Conservation (phyloP, 345 rosid species). For the Clausena lansium region DNA sequence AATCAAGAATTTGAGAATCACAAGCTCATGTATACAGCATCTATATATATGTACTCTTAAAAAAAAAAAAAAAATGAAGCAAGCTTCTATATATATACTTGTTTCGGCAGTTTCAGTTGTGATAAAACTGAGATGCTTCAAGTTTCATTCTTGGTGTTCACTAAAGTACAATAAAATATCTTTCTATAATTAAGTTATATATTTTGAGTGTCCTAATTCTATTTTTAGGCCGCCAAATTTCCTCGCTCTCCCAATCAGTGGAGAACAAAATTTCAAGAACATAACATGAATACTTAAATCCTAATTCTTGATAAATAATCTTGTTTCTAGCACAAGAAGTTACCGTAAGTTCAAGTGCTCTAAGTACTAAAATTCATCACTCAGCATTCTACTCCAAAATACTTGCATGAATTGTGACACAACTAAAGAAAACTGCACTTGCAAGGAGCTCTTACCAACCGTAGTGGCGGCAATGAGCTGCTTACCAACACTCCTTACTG, state of each 20-base stretch:
- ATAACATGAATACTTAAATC: not conserved
- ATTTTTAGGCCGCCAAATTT: not conserved
- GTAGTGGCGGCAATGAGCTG: too few species aligned
- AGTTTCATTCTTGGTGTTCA: not conserved
- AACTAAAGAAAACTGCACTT: not conserved
- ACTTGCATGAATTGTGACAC: not conserved
- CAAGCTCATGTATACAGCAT: constrained; percentile 36
- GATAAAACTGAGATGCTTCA: too few species aligned
- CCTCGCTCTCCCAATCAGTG: not conserved
- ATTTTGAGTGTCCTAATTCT: not conserved
- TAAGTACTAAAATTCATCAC: not conserved
- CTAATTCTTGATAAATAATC: not conserved
- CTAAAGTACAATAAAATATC: not conserved
- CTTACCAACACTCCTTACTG: constrained; percentile 15
- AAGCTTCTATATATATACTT: too few species aligned
- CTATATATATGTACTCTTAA: too few species aligned
- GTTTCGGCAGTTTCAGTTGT: too few species aligned
- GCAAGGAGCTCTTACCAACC: not conserved
- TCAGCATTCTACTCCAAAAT: not conserved
- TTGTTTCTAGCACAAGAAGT: constrained; percentile 2
- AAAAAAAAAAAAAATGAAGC: too few species aligned
- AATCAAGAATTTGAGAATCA: constrained; percentile 66
- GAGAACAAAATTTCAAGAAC: not conserved
- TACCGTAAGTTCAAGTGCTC: not conserved
- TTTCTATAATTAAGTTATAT: not conserved